A percentile compares a stretch with the other conserved stretches of the same genome.
Conservation (phyloP, 257 asterid genomes). For the Solanum megistacrolobum region DNA sequence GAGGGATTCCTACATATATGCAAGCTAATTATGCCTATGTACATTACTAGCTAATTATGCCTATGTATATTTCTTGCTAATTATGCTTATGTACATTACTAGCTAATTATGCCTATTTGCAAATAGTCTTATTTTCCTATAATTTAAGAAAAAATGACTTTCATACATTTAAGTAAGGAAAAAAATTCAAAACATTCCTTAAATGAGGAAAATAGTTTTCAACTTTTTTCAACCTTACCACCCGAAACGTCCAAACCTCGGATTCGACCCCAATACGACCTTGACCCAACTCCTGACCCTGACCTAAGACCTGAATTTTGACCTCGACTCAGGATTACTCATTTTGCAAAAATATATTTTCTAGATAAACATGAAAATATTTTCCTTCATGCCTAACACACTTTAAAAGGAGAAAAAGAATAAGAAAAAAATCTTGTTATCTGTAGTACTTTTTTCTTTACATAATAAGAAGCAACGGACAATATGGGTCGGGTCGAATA, state of each 20-base stretch:
- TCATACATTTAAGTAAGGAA: background rate
- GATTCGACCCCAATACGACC: background rate
- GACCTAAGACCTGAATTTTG: background rate
- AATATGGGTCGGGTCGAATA: background rate
- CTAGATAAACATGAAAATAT: background rate
- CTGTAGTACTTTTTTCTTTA: background rate
- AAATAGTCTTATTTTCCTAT: background rate
- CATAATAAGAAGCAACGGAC: background rate
- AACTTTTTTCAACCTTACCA: background rate
- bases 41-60: no score
- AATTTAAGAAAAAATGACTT: background rate
- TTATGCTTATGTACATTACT: no score
- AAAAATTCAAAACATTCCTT: background rate
- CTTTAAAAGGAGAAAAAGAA: background rate
- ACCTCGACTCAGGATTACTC: background rate
- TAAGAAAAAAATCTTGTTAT: background rate
- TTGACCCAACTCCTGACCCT: background rate
- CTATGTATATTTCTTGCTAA: no score
- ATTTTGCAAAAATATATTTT: no score
- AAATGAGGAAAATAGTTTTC: background rate
- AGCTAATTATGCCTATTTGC: no score
- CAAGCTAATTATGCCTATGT: no score
- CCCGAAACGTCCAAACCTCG: background rate
- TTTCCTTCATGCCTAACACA: background rate
- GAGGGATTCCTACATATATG: no score